Base-by-base conservation (phyloP, 257 asterid genomes). In the Perilla frutescens region DNA sequence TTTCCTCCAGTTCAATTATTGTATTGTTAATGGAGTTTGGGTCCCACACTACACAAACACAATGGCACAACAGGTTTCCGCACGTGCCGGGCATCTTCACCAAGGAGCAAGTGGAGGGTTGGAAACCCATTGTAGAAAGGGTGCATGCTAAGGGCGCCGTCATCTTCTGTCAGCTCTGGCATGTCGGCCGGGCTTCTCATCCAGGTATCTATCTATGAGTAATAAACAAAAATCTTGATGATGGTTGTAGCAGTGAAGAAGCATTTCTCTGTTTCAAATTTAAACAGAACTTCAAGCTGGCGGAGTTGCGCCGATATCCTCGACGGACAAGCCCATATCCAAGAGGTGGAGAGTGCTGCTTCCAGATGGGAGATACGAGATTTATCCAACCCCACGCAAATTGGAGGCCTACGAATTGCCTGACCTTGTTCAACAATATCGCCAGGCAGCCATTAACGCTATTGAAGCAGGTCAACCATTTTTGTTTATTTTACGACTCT, bases 181-280 rank as follows among this genome's bases (percentile, higher is more conserved):
- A 94, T 53, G 99, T 91, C 15, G 99, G 99, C 72, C 90, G 98
- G 12, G 98, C 98, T 58, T 94, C 99, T 69, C 97, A 94, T 81
- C 86, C 66, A 76, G 96, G 99, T 94, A 66, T 9, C 8, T 8
- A 9, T 31, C 3, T 7, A 47, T 47, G 3, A 9, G 26, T 20
- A 20, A 0, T 20, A 20, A 20, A 20, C 26, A 20, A 20, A 20
- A 20, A 20, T 20, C 0, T 20, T 62, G 14, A 13, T 51, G 66
- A 31, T 39, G 6, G 26, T 51, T 20, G 12, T 50, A 9, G 34
- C 72, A 31, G 55, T 20, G 26, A 20, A 20, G 26, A 56, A 49
- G 14, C 64, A 43, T 57, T 71, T 36, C 7, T 31, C 7, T 3
- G 7, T 39, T 47, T 20, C 26, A 20, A 20, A 20, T 20, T 20